Evolutionary conservation across 257 asterid genomes (phyloP).

Genomic region (Buddleja alternifolia): DNA sequence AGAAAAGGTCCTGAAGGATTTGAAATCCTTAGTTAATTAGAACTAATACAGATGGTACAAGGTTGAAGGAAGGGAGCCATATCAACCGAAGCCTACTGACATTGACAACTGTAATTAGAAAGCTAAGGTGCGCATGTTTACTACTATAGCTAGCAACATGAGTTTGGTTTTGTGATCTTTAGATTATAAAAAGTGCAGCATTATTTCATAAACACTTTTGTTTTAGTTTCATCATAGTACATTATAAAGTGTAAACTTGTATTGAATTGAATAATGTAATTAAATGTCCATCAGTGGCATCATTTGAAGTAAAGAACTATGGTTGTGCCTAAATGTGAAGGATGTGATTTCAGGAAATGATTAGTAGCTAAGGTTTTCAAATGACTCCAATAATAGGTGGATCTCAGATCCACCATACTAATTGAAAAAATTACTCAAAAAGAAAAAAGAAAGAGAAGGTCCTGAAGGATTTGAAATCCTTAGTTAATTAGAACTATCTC

Average conservation of each 20-base stretch:
- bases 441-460: too few relatives aligned
- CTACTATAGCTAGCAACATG: slow-evolving; percentile 1
- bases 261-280: background rate
- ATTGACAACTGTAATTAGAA: slow-evolving; percentile 90
- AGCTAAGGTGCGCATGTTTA: slow-evolving; percentile 64
- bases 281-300: background rate
- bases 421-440: too few relatives aligned
- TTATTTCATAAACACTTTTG: background rate
- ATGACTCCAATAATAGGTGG: too few relatives aligned
- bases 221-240: background rate
- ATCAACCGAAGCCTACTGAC: slow-evolving; percentile 89
- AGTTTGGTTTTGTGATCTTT: slow-evolving; percentile 16
- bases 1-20: too few relatives aligned
- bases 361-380: too few relatives aligned
- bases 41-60: slow-evolving; percentile 78
- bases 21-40: too few relatives aligned
- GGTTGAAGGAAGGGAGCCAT: slow-evolving; percentile 98
- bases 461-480: too few relatives aligned
- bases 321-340: too few relatives aligned
- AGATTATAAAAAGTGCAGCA: slow-evolving; percentile 5
- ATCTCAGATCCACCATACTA: too few relatives aligned
- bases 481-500: too few relatives aligned
- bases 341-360: too few relatives aligned
- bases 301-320: background rate
- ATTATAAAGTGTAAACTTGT: slow-evolving; percentile 1